Evolutionary conservation across 2,329 filamentous ascomycete species (phyloP), one percentile per base, ranked within the genome.

Genomic region (Orbilia brochopaga): DNA sequence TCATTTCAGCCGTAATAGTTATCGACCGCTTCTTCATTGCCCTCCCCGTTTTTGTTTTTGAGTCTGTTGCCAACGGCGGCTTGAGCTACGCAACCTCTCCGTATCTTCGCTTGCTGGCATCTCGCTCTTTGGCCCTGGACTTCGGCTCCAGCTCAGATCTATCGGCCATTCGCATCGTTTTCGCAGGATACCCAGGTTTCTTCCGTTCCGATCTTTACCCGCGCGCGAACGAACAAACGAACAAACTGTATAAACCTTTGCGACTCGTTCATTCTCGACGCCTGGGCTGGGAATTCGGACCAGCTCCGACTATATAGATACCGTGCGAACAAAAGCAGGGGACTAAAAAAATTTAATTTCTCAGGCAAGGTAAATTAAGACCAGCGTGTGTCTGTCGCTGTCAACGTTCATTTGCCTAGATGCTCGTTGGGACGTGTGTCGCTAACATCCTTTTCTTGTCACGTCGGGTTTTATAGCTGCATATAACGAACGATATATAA

Each of bases 111-210:
- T 50, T 30, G 23, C 56, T 52, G 56, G 54, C 17, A 60, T 32
- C 55, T 48, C n/a, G n/a, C 4, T 17, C 32, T 53, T 48, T 32
- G 30, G n/a, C 54, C 27, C 46, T 19, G 42, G 17, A 32, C 40
- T 46, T 55, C 35, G 32, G 21, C 21, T 15, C 46, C 46, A 27
- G 44, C 44, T 37, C 17, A 42, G 53, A 54, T 62, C 59, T 51
- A 51, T 50, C 53, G 48, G 21, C 10, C 42, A 63, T 72, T 72
- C 67, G 67, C 67, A 72, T 72, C 55, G 55, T 57, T 72, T 57
- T 53, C 50, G 56, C 67, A 72, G 50, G 67, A 72, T 72, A 72
- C 67, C 67, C 65, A 24, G 35, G 44, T 57, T 61, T 69, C 32
- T 24, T 40, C 32, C 48, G 50, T 50, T 56, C 55, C 48, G 40